Evolutionary conservation across 1,284 basidiomycete genomes (phyloP), one percentile per base, ranked within the genome.

Genomic region (Puccinia coronata): DNA sequence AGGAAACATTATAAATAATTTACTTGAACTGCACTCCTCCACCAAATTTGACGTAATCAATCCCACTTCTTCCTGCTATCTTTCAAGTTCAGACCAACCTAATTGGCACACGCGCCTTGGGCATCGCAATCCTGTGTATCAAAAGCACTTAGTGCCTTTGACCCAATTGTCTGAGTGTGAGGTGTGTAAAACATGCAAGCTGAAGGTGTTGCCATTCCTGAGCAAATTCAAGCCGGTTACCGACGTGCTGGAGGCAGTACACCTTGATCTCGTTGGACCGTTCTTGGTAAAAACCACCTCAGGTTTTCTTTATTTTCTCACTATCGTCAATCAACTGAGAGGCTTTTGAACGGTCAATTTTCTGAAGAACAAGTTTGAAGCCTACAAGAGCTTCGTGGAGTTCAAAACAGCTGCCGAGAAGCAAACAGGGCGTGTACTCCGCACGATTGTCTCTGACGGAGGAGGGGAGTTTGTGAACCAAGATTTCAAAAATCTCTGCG

Each of bases 401-500:
- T 77, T 77, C 39, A 43, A 67, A 34, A 36, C 11, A 8, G 3
- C 2, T 12, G 36, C 63, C 0, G 61, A 77, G 31, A 67, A 67
- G 20, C 39, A 65, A 47, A 63, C 57, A 1, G 39, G 28, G 8
- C 1, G 0, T 20, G 2, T 1, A 0, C 39, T 67, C 20, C n/a
- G 47, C 23, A 1, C 4, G 28, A 3, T 77, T 2, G 31, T 67
- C 61, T 57, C 57, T 2, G 61, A 77, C 47, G 41, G 55, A 25
- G 75, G 75, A 20, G 75, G 75, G 14, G 59, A 77, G 43, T 77
- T 65, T 51, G 28, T 65, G 1, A 77, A 63, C n/a, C 3, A 23
- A 14, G 16, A 36, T 0, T 77, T 77, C n/a, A 23, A 77, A 9
- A 20, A 49, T 1, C 28, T 77, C 6, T 65, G 49, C 36, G 25